Evolutionary conservation across 2,329 filamentous ascomycete species (phyloP), one percentile per base, ranked within the genome.

Genomic region (Cordyceps farinosa): DNA sequence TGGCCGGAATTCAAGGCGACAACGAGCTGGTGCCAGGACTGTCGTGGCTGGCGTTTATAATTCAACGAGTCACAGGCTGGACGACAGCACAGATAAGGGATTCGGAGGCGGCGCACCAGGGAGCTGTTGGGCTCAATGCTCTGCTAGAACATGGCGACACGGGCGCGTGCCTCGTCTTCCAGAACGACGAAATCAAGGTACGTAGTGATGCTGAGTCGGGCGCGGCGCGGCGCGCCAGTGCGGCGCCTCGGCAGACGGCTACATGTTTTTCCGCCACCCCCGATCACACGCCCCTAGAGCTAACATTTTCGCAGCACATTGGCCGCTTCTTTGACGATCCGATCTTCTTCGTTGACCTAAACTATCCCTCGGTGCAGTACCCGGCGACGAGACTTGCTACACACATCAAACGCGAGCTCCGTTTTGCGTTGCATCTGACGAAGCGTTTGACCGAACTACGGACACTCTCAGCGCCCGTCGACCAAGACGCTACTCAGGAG

Each of bases 271-370:
- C 68, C 69, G 65, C 30, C 22, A 22, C 22, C 22, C 22, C 22
- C 22, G 22, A 22, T 22, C 22, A 22, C 22, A 22, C 22, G 22
- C 22, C 22, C 50, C 38, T n/a, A 36, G 38, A 61, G 59, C 68
- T 70, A 68, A 70, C 66, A 64, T 66, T 69, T 70, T 67, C 40
- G 40, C 34, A 62, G 60, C 7, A 56, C 42, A 51, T 62, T 13
- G 15, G 22, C 8, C 29, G 32, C 27, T 62, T 34, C 40, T 6
- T 11, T 22, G 15, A 22, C 13, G 1, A n/a, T 11, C 22, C 22
- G 22, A 22, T 22, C 22, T 55, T 30, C 32, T 15, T 2, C 5
- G 8, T 29, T 11, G 52, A 62, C 27, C 38, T 32, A 7, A 56
- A 55, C 27, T 44, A 62, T 42, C 52, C 47, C 13, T 2, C 15